A percentile compares a stretch with the other conserved stretches of the same genome.
phyloP scores from a whole-genome alignment of 768 basidiomycete species.

The Panaeolus cyanescens region DNA sequence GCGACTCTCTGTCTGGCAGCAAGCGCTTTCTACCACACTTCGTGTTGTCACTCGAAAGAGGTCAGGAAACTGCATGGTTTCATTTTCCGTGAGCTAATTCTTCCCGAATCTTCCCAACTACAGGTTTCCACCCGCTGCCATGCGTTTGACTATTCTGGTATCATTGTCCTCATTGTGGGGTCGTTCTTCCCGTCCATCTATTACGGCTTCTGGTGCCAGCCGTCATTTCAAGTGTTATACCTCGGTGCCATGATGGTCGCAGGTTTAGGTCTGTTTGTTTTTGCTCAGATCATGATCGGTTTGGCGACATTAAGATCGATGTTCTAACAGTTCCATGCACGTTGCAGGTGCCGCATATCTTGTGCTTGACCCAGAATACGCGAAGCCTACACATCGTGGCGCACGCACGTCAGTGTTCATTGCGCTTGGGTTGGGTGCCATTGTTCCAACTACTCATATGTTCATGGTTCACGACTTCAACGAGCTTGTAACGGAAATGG shows the following conservation, averaged over 20 bases:
- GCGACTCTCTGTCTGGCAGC: conserved; percentile 74
- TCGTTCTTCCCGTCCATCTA: conserved; percentile 78
- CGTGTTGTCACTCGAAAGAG: conserved; percentile 69
- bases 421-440: conserved; percentile 68
- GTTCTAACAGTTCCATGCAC: conserved; percentile 14
- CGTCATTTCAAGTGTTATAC: conserved; percentile 54
- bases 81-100: conserved; percentile 13
- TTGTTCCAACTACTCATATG: conserved; percentile 71
- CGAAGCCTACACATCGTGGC: conserved; percentile 72
- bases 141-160: conserved; percentile 78
- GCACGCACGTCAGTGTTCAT: conserved; percentile 82
- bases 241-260: conserved; percentile 49
- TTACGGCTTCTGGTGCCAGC: conserved; percentile 77
- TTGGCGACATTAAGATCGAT: conserved; percentile 15
- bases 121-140: conserved; percentile 65
- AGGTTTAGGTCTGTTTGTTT: conserved; percentile 55
- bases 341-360: conserved; percentile 65
- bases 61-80: conserved; percentile 39
- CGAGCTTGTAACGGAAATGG: conserved; percentile 60
- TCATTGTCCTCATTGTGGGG: conserved; percentile 75
- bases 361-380: conserved; percentile 78
- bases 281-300: conserved; percentile 21
- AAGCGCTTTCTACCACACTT: conserved; percentile 75
- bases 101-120: background rate
- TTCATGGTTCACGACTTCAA: conserved; percentile 57